Percentiles rank a stretch among this genome's conserved stretches.
phyloP scores from a whole-genome alignment of 106 monocot species.

The Posidonia australis region DNA sequence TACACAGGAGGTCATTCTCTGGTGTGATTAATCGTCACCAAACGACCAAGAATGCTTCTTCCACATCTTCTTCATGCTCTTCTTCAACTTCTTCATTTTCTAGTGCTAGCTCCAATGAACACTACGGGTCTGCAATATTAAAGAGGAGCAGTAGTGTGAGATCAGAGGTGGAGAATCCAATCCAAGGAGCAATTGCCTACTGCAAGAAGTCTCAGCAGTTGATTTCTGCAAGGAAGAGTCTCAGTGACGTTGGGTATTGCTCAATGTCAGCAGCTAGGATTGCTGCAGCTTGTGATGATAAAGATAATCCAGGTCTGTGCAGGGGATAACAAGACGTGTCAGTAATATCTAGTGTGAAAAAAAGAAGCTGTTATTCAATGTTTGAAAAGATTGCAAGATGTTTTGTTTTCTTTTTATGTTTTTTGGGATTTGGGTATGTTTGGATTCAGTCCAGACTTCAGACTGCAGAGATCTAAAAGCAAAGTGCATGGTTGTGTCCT shows the following conservation, averaged over 20 bases:
- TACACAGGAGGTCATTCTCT: slow-evolving; percentile 50
- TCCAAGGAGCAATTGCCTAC: slow-evolving; percentile 79
- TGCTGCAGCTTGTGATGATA: slow-evolving; percentile 11
- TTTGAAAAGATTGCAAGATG: too few species aligned
- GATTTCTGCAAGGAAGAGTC: slow-evolving; percentile 37
- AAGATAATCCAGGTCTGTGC: slow-evolving; percentile 3
- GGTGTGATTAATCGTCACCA: slow-evolving; percentile 25
- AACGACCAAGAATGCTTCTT: slow-evolving; percentile 26
- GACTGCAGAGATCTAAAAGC: too few species aligned
- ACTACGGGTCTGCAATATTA: slow-evolving; percentile 13
- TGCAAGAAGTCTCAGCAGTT: slow-evolving; percentile 59
- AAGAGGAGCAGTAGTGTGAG: slow-evolving; percentile 67
- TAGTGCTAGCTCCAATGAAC: background rate
- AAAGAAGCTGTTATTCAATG: too few species aligned
- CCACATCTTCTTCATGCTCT: slow-evolving; percentile 21
- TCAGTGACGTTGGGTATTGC: slow-evolving; percentile 32
- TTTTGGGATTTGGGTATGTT: too few species aligned
- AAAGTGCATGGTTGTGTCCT: too few species aligned
- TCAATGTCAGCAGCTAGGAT: slow-evolving; percentile 9
- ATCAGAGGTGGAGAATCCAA: slow-evolving; percentile 73
- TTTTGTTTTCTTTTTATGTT: too few species aligned
- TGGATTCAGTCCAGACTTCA: too few species aligned
- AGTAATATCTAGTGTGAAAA: too few species aligned
- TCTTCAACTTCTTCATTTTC: slow-evolving; percentile 51
- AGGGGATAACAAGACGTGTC: slow-evolving; percentile 4